Percentiles rank a stretch among this genome's conserved stretches.
These are phyloP conservation scores for Alternaria sp. DNA, from an alignment of 2,329 filamentous ascomycete species.

Conservation along the genomic window DNA sequence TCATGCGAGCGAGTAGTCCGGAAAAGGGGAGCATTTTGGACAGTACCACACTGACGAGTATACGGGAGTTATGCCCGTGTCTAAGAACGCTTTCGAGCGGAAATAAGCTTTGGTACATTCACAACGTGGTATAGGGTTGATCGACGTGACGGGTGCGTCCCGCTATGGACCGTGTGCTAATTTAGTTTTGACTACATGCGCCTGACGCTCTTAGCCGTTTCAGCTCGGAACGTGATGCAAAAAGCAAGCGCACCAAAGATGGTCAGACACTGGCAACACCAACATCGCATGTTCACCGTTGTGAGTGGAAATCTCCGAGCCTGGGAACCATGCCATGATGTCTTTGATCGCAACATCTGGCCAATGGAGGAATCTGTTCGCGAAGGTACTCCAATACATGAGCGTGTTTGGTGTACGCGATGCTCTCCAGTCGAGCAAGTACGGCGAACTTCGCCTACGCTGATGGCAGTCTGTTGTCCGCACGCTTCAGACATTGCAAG, in stretches of 20 bases:
- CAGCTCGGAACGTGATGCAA: conserved; percentile 9
- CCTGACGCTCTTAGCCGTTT: conserved; percentile 10
- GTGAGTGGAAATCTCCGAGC: background rate
- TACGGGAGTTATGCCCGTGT: background rate
- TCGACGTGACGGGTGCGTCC: conserved; percentile 11
- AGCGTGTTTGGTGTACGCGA: background rate
- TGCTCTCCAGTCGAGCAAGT: background rate
- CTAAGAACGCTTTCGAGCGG: background rate
- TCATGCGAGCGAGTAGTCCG: background rate
- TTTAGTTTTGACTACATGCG: conserved; percentile 4
- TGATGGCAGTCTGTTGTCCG: background rate
- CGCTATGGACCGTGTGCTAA: conserved; percentile 2
- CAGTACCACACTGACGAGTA: background rate
- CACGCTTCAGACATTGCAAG: background rate
- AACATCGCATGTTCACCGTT: conserved; percentile 7
- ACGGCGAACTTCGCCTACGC: background rate
- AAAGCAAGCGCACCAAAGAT: conserved; percentile 6
- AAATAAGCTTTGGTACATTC: conserved; percentile 12
- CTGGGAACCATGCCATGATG: conserved; percentile 1
- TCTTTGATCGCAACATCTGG: background rate
- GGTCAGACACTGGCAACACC: conserved; percentile 9
- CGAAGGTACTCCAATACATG: background rate
- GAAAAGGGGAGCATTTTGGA: background rate
- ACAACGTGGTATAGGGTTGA: conserved; percentile 8
- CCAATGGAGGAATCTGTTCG: background rate